Evolutionary conservation across 2,329 filamentous ascomycete genomes (phyloP), one percentile per base, ranked within the genome.

Genomic region (Ophiostoma piceae): DNA sequence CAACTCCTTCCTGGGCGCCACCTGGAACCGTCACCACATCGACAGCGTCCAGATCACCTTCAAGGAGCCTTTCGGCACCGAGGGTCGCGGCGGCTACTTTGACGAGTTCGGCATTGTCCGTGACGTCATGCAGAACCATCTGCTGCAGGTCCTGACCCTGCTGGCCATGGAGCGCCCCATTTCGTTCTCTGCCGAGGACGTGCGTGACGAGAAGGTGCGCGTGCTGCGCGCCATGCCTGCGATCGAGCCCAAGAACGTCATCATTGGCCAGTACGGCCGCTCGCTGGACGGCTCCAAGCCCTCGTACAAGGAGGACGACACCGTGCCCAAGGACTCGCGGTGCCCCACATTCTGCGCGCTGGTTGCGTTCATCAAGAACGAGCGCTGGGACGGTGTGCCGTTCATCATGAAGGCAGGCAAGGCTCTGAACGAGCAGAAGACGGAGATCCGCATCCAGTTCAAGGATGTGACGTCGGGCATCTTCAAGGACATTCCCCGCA

Each of bases 381-480:
- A 99, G 88, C 87, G 95, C 76, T 99, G 95, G 95, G 96, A 99
- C 75, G 96, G 95, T 70, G 95, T 99, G 68, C 95, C 95, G 68
- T 99, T 99, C 85, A 99, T 99, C 81, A 87, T 99, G 84, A 99
- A 99, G 90, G 95, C 95, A 65, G 95, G 95, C 76, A 99, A 99
- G 85, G 94, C 95, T 64, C 85, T 99, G 74, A 99, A 99, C 80
- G 95, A 99, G 86, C 95, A 99, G 80, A 99, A 99, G 89, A 99
- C 95, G 16, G 95, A 99, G 83, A 95, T 99, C 75, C 91, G 95
- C 77, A 96, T 99, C 76, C 95, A 99, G 81, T 99, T 97, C 89
- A 97, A 97, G 86, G 95, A 99, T 79, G 95, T 99, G 74, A 98
- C 95, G 29, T 97, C 94, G 67, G 95, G 96, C 75, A 99, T 99